phyloP scores from a whole-genome alignment of 78 protist genomes.

The Ministeria vibrans region DNA sequence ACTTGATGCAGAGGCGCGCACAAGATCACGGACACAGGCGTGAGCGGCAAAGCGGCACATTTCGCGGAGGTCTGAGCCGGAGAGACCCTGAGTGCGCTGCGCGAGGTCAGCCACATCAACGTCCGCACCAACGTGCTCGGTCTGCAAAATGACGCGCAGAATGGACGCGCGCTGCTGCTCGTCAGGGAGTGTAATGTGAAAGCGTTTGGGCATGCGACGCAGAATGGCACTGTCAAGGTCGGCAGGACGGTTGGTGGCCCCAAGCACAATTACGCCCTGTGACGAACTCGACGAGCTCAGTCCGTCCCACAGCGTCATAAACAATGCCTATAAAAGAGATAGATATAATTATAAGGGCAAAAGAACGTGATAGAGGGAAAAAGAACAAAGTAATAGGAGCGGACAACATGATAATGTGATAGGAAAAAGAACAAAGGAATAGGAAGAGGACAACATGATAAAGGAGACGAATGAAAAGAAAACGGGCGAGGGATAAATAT shows the following conservation, averaged over 20 bases:
- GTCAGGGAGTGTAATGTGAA: conserved; percentile 23
- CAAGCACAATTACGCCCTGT: conserved; percentile 31
- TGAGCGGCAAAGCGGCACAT: conserved; percentile 39
- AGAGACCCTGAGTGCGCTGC: conserved; percentile 29
- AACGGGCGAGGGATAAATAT: too few species aligned
- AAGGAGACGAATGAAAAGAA: too few species aligned
- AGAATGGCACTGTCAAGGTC: conserved; percentile 48
- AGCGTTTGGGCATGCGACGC: conserved; percentile 40
- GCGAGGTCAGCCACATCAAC: conserved; percentile 12
- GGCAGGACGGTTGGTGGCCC: conserved; percentile 52
- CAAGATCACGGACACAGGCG: too few species aligned
- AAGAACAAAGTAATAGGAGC: not conserved
- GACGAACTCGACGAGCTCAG: not conserved
- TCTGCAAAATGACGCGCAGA: conserved; percentile 14
- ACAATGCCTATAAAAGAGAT: conserved; percentile 1
- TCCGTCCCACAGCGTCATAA: conserved; percentile 59
- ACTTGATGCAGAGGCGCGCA: too few species aligned
- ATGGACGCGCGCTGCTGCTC: conserved; percentile 14
- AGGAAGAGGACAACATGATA: too few species aligned
- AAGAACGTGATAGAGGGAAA: not conserved
- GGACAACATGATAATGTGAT: too few species aligned
- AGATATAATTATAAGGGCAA: not conserved
- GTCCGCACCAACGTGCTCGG: conserved; percentile 11
- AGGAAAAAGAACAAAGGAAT: too few species aligned
- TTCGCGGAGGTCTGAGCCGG: conserved; percentile 46